Evolutionary conservation across 306 rosid genomes (phyloP).

Genomic region (Leucaena leucocephala): DNA sequence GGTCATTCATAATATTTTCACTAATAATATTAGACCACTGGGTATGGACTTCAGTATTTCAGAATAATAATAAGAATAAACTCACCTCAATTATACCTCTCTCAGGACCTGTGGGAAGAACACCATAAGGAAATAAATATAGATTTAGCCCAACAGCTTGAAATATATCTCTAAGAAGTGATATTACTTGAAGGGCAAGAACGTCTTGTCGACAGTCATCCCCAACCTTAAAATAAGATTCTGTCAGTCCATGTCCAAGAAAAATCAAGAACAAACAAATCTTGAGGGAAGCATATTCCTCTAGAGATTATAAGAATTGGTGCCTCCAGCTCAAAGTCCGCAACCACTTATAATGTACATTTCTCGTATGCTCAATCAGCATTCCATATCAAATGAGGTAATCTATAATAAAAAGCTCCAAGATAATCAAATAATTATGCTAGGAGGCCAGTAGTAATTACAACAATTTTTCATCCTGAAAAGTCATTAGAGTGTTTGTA

Average conservation of each 20-base stretch:
- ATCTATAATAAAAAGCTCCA: not conserved
- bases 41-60: slow-evolving; percentile 14
- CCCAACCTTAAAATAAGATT: slow-evolving; percentile 72
- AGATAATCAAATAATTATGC: slow-evolving; percentile 19
- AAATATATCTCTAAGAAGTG: slow-evolving; percentile 95
- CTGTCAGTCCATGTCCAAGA: slow-evolving; percentile 38
- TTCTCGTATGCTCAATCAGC: not conserved
- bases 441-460: not conserved
- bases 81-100: slow-evolving; percentile 96
- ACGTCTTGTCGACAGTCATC: slow-evolving; percentile 99
- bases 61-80: slow-evolving; percentile 34
- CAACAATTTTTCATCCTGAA: slow-evolving; percentile 4
- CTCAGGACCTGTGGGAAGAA: slow-evolving; percentile 95
- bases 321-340: not conserved
- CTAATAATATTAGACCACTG: too few species aligned
- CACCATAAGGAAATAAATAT: slow-evolving; percentile 92
- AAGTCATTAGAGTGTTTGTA: not conserved
- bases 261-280: slow-evolving; percentile 21
- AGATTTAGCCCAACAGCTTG: slow-evolving; percentile 89
- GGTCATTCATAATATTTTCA: not conserved
- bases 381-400: slow-evolving; percentile 7
- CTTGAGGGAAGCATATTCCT: slow-evolving; percentile 19
- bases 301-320: slow-evolving; percentile 1
- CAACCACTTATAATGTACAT: not conserved
- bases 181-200: slow-evolving; percentile 97